Evolutionary conservation across 2,329 filamentous ascomycete genomes (phyloP), one percentile per base, ranked within the genome.

Genomic region (Apiospora hydei): DNA sequence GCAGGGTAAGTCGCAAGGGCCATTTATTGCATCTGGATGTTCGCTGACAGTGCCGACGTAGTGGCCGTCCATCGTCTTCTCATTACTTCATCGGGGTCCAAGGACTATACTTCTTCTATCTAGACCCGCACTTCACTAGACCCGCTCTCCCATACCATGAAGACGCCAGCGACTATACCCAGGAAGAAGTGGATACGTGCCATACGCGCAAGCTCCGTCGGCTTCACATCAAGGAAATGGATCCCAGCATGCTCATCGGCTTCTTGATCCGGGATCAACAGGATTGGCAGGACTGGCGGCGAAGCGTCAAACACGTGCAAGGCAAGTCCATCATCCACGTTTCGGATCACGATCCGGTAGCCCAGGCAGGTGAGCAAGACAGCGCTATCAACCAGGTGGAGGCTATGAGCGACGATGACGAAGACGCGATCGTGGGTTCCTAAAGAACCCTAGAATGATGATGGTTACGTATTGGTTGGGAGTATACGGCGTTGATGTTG

Each of bases 171-270:
- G 83, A 89, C 1, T 94, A 95, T 78, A 90, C 90, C 0, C 78
- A 85, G 10, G 92, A 94, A 76, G 95, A 98, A 72, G 81, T 98
- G 21, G 89, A 92, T 71, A 93, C 93, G 0, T 98, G 94, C 78
- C 96, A 99, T 80, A 98, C 95, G 0, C 89, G 94, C 69, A 91
- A 96, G 67, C 84, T 99, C 24, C 91, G 96, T 49, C 89, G 93
- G 71, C 87, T 99, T 43, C 92, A 96, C 76, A 88, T 99, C 68
- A 91, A 91, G 72, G 95, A 98, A 79, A 96, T 99, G 94, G 96
- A 99, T 78, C 96, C 96, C 0, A 98, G 95, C 79, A 99, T 99
- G 96, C 85, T 99, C 57, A 94, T 99, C 75, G 96, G 94, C 5
- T 98, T 98, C 78, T 84, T 99, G 47, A 95, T 99, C 74, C 89